Conservation (phyloP, 2,329 filamentous ascomycete genomes). For the Helminthosporium solani region DNA sequence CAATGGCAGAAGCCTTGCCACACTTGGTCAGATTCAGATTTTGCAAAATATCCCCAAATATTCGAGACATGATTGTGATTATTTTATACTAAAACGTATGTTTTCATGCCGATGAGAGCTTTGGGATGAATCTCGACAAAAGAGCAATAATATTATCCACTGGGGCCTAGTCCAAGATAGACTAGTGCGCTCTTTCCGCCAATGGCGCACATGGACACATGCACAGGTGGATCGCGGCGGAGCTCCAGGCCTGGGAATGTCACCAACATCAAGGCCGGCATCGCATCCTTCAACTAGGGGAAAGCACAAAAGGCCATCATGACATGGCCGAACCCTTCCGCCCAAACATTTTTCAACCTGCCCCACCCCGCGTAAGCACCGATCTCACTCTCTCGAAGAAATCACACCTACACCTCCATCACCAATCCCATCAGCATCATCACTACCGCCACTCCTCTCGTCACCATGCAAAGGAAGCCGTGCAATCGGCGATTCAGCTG, state of each 20-base stretch:
- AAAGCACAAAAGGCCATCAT: not conserved
- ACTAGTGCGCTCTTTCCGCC: not conserved
- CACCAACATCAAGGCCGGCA: not conserved
- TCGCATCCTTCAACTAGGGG: not conserved
- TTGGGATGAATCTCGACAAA: too few relatives aligned
- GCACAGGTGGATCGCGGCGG: too few relatives aligned
- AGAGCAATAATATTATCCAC: not conserved
- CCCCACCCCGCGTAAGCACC: constrained; percentile 28
- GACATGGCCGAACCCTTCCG: constrained; percentile 20
- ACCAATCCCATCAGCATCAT: constrained; percentile 31
- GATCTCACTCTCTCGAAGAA: constrained; percentile 27
- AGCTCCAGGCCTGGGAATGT: too few relatives aligned
- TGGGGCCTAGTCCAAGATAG: too few relatives aligned
- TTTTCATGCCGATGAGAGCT: too few relatives aligned
- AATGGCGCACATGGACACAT: constrained; percentile 1
- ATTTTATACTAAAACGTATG: too few relatives aligned
- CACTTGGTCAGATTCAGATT: too few relatives aligned
- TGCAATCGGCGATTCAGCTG: constrained; percentile 48
- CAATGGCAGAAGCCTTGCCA: too few relatives aligned
- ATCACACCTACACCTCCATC: constrained; percentile 28
- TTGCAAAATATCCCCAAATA: too few relatives aligned
- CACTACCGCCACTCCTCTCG: constrained; percentile 30
- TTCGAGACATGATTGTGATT: too few relatives aligned
- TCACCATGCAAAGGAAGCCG: constrained; percentile 45
- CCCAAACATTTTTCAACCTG: constrained; percentile 24